These are phyloP conservation scores for Pistacia integerrima DNA, from an alignment of 345 rosid species.

Conservation along the genomic window DNA sequence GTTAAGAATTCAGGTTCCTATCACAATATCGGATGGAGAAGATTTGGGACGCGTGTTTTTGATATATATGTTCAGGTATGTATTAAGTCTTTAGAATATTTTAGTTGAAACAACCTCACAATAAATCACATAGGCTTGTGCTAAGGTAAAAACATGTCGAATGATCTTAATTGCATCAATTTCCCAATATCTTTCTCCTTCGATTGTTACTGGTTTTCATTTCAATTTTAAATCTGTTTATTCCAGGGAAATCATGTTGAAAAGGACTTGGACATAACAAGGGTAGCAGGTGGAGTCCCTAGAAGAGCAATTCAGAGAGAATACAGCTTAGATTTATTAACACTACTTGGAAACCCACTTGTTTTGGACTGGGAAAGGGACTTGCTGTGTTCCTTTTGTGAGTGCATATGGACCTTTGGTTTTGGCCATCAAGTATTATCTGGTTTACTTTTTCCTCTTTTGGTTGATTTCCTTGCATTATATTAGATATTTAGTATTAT, in stretches of 20 bases:
- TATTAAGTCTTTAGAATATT: neutral
- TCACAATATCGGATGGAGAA: constrained; percentile 41
- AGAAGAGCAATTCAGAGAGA: constrained; percentile 27
- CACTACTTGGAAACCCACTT: constrained; percentile 43
- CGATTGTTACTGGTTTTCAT: neutral
- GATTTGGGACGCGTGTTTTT: constrained; percentile 52
- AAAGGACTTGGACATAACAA: constrained; percentile 52
- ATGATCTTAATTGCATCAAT: neutral
- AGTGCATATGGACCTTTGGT: constrained; percentile 42
- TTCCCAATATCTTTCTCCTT: neutral
- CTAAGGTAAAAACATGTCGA: neutral
- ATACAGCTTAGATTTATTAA: constrained; percentile 28
- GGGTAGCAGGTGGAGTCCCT: constrained; percentile 37
- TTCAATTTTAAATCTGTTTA: constrained; percentile 5
- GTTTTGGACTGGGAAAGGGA: constrained; percentile 55
- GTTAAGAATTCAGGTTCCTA: too few species aligned
- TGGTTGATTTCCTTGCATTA: too few species aligned
- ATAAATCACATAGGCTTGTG: too few species aligned
- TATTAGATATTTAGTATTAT: constrained; percentile 34
- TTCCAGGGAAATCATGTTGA: constrained; percentile 49
- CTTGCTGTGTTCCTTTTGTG: constrained; percentile 33
- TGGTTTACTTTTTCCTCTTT: too few species aligned
- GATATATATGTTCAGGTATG: constrained; percentile 58
- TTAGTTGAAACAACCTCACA: too few species aligned
- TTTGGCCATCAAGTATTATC: constrained; percentile 61